These are phyloP conservation scores for Capsicum chinense DNA, from an alignment of 257 asterid species.

Conservation along the genomic window DNA sequence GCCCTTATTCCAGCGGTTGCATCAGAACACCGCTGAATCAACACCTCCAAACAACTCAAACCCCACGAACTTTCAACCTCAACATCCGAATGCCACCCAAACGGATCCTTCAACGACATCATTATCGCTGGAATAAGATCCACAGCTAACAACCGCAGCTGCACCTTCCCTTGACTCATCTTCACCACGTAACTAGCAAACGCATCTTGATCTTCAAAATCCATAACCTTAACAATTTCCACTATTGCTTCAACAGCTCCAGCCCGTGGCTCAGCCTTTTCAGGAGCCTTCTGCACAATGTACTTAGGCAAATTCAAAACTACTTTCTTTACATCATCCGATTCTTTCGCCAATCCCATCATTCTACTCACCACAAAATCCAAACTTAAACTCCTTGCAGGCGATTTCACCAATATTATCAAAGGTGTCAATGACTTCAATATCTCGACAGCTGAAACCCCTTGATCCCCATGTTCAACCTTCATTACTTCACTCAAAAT, in stretches of 20 bases:
- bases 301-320: slow-evolving; percentile 78
- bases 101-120: slow-evolving; percentile 53
- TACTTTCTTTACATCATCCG: slow-evolving; percentile 56
- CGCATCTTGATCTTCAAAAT: slow-evolving; percentile 56
- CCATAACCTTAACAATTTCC: slow-evolving; percentile 71
- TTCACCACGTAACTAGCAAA: slow-evolving; percentile 71
- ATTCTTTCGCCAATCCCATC: slow-evolving; percentile 56
- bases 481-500: slow-evolving; percentile 64
- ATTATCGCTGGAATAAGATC: slow-evolving; percentile 65
- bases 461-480: slow-evolving; percentile 77
- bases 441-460: slow-evolving; percentile 69
- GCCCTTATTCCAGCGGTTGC: slow-evolving; percentile 72
- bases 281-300: slow-evolving; percentile 77
- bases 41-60: slow-evolving; percentile 61
- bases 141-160: slow-evolving; percentile 79
- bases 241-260: slow-evolving; percentile 77
- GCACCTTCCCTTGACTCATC: slow-evolving; percentile 86
- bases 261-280: slow-evolving; percentile 83
- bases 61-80: slow-evolving; percentile 60
- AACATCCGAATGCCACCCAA: slow-evolving; percentile 52
- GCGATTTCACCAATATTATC: slow-evolving; percentile 61
- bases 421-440: slow-evolving; percentile 69
- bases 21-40: slow-evolving; percentile 88
- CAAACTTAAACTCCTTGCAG: slow-evolving; percentile 62
- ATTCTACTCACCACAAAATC: slow-evolving; percentile 68